Base-by-base conservation (phyloP, 2,329 filamentous ascomycete genomes). In the Aspergillus candidus region DNA sequence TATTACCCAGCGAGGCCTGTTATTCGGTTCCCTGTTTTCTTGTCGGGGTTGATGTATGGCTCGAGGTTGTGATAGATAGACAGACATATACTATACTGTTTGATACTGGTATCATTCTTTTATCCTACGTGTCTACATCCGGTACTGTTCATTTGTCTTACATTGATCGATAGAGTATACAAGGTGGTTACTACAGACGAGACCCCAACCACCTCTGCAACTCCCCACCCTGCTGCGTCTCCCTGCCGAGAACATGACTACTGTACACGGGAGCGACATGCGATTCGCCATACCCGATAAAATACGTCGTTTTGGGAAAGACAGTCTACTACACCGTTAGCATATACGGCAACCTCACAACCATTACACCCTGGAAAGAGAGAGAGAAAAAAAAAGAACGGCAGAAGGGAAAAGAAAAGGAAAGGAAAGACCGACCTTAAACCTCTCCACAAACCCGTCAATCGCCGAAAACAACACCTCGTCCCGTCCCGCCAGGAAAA, bases 401-500 rank as follows among this genome's bases (percentile, higher is more conserved):
- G 12, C 11, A 15, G 32, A 12, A 7, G 8, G 17, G n/a, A 18
- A 11, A 18, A 18, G 18, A 18, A 18, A 18, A 3, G 6, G 6
- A 18, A 5, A 18, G 17, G 18, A 18, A 18, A 18, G n/a, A 36
- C 53, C 35, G 51, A 65, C 62, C 59, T 59, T 57, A 3, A 66
- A 44, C 45, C 57, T 63, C 41, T 61, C 52, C 32, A 48, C 63
- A 53, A 66, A 63, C 14, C 43, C 51, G 15, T 59, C 54, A 49
- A 67, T 57, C 3, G 45, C 38, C n/a, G 55, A 57, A 27, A 78
- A 61, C 31, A 82, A 49, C 11, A 79, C 60, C 64, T 82, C 79
- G 40, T 74, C 69, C 4, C 60, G 68, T 3, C 79, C 79, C 4
- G 66, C 75, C 54, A 74, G 70, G 11, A 82, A 62, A 32, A 80